Base-by-base conservation (phyloP, 257 asterid species). In the Fraxinus excelsior region DNA sequence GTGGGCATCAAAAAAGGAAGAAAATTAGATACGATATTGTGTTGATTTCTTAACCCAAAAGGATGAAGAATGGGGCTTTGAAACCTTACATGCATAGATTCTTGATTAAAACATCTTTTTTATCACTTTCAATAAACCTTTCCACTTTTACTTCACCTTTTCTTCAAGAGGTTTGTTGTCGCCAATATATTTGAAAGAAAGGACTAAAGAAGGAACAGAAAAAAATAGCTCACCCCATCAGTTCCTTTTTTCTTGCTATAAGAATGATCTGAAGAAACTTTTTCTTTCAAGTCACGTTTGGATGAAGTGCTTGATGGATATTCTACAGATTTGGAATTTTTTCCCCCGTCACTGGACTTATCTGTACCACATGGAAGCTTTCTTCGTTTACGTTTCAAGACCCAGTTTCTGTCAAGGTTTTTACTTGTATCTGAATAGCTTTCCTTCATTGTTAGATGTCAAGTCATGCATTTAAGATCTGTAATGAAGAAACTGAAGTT, bases 171-270 rank as follows among this genome's bases (percentile, higher is more conserved):
- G 67, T 29, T 29, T 23, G 28, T 29, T 40, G 10, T 53, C 26
- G 1, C 29, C 21, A 5, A 37, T n/a, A 76, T 40, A 62, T 44
- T 70, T 35, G 37, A 67, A 68, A 26, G 76, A 58, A 32, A 78
- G 28, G 26, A 62, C 11, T 49, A 58, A 76, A 38, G 72, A 71
- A 26, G 71, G 46, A 67, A 72, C n/a, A 75, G 58, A 70, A 64
- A 32, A 80, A 60, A 70, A 49, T 70, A 70, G 79, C 91, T 84
- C 75, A 92, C 97, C 93, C 97, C 97, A 49, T 90, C 97, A 79
- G 89, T 85, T 86, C 97, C 97, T 86, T 90, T 92, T 84, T 75
- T 89, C 90, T 90, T 92, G 87, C 88, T 81, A 70, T 80, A 72
- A 75, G 31, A 78, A 64, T 19, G 88, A 73, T 60, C 86, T 68